Evolutionary conservation across 495 filamentous ascomycete genomes (phyloP).

Genomic region (Podospora didyma): DNA sequence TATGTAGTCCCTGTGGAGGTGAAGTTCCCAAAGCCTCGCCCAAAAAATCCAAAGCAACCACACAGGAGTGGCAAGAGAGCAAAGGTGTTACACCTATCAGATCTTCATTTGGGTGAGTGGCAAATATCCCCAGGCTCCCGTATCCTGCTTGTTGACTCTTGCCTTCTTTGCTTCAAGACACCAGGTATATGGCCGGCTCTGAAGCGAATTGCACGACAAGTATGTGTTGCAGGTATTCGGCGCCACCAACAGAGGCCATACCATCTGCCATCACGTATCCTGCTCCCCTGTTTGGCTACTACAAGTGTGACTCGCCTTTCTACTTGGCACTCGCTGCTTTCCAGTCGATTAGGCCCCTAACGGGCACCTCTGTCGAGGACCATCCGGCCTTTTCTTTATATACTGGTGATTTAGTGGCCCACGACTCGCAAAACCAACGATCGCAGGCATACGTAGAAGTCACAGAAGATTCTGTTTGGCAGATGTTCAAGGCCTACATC

Average conservation of each 20-base stretch:
- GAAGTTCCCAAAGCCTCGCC: slow-evolving; percentile 56
- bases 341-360: slow-evolving; percentile 54
- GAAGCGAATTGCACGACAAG: slow-evolving; percentile 53
- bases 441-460: slow-evolving; percentile 49
- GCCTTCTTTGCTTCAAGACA: slow-evolving; percentile 33
- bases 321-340: slow-evolving; percentile 54
- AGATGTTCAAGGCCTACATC: slow-evolving; percentile 54
- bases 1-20: slow-evolving; percentile 39
- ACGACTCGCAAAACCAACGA: slow-evolving; percentile 44
- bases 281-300: slow-evolving; percentile 52
- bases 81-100: slow-evolving; percentile 58
- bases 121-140: not conserved
- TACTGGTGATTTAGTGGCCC: slow-evolving; percentile 54
- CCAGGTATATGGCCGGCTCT: slow-evolving; percentile 49
- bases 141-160: not conserved
- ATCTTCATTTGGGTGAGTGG: slow-evolving; percentile 48
- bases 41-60: slow-evolving; percentile 37
- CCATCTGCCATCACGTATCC: slow-evolving; percentile 36
- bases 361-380: slow-evolving; percentile 43
- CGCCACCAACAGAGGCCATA: slow-evolving; percentile 7
- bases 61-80: slow-evolving; percentile 47
- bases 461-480: slow-evolving; percentile 45
- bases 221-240: slow-evolving; percentile 52
- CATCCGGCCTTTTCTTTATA: slow-evolving; percentile 50
- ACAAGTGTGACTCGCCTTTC: slow-evolving; percentile 56